phyloP scores from a whole-genome alignment of 2,329 filamentous ascomycete species.

The Sphaceloma murrayae region DNA sequence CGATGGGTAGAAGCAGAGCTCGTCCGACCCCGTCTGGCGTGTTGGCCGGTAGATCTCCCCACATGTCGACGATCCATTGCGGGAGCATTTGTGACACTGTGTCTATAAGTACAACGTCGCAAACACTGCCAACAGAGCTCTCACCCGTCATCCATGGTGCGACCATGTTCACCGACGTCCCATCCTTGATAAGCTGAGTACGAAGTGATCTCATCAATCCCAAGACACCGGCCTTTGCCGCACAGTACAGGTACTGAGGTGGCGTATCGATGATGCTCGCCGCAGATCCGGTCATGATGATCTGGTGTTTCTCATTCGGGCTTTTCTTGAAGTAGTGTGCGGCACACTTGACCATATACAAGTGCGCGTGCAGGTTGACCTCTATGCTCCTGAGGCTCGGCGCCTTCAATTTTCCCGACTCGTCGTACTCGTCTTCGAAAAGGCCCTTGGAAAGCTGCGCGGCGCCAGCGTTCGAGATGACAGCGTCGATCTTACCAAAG shows the following conservation, averaged over 20 bases:
- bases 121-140: too few species aligned
- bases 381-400: slow-evolving; percentile 22
- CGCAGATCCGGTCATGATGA: slow-evolving; percentile 23
- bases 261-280: slow-evolving; percentile 23
- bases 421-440: slow-evolving; percentile 14
- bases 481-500: slow-evolving; percentile 40
- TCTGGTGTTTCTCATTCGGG: slow-evolving; percentile 18
- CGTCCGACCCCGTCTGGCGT: slow-evolving; percentile 22
- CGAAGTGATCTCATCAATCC: slow-evolving; percentile 23
- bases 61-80: slow-evolving; percentile 17
- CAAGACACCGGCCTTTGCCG: slow-evolving; percentile 24
- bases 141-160: slow-evolving; percentile 26
- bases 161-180: slow-evolving; percentile 23
- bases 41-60: slow-evolving; percentile 23
- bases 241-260: slow-evolving; percentile 22
- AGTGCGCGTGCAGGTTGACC: slow-evolving; percentile 22
- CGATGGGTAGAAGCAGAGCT: slow-evolving; percentile 23
- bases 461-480: slow-evolving; percentile 39
- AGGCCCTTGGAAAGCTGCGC: neutral
- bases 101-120: too few species aligned
- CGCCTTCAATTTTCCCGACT: slow-evolving; percentile 15
- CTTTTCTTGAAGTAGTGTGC: slow-evolving; percentile 23
- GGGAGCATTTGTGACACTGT: slow-evolving; percentile 17
- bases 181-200: slow-evolving; percentile 19
- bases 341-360: slow-evolving; percentile 23